phyloP scores from a whole-genome alignment of 306 rosid species.

The Prinsepia uniflora region DNA sequence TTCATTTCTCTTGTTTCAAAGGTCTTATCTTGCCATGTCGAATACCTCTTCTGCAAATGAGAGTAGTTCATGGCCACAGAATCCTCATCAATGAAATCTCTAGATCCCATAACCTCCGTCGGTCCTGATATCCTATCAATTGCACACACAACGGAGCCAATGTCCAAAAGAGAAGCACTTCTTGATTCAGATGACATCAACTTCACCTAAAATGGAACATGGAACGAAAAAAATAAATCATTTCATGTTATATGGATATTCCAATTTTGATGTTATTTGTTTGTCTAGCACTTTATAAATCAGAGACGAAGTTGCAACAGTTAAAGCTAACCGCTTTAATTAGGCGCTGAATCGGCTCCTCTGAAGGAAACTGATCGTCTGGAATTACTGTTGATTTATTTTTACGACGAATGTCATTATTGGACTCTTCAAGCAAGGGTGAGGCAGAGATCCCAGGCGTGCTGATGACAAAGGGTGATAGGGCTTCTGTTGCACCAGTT shows the following conservation, averaged over 20 bases:
- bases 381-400: constrained; percentile 43
- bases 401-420: constrained; percentile 43
- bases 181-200: constrained; percentile 56
- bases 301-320: background rate
- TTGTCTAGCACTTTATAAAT: background rate
- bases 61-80: constrained; percentile 74
- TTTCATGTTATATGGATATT: background rate
- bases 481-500: constrained; percentile 48
- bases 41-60: constrained; percentile 65
- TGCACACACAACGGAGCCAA: constrained; percentile 75
- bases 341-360: constrained; percentile 72
- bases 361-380: constrained; percentile 53
- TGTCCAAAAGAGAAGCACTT: constrained; percentile 59
- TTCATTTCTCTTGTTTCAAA: constrained; percentile 64
- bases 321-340: constrained; percentile 60
- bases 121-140: constrained; percentile 83
- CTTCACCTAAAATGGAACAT: constrained; percentile 51
- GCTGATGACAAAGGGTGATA: constrained; percentile 66
- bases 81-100: constrained; percentile 80
- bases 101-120: constrained; percentile 68
- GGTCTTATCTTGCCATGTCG: constrained; percentile 51
- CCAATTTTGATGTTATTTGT: background rate
- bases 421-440: constrained; percentile 74
- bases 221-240: background rate
- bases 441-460: constrained; percentile 94